Evolutionary conservation across 805 yeast genomes (phyloP).

Genomic region (Suhomyces sp.): DNA sequence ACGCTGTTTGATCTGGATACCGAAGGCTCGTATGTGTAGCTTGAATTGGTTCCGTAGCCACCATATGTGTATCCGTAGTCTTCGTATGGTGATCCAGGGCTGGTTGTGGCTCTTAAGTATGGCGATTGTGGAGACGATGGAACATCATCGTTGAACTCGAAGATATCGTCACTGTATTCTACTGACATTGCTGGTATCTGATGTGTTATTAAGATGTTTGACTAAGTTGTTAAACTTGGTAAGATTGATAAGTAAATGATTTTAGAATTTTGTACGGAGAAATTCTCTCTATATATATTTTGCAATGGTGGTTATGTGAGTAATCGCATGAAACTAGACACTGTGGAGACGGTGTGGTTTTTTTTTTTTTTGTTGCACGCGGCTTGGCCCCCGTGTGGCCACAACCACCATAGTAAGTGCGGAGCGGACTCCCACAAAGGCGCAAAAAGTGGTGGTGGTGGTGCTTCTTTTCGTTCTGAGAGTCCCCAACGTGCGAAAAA

Average conservation of each 20-base stretch:
- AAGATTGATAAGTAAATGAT: not conserved
- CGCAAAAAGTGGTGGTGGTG: conserved; percentile 3
- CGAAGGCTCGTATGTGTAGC: not conserved
- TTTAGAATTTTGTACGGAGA: not conserved
- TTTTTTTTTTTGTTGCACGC: not conserved
- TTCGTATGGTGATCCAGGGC: conserved; percentile 7
- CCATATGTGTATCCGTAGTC: conserved; percentile 7
- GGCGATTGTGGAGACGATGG: conserved; percentile 4
- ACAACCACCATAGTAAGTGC: not conserved
- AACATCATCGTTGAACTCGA: conserved; percentile 12
- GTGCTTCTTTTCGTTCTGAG: not conserved
- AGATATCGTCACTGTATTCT: conserved; percentile 13
- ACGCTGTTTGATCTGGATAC: not conserved
- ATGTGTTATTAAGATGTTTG: not conserved
- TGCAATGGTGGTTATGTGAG: conserved; percentile 7
- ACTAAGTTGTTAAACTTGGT: not conserved
- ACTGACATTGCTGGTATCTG: not conserved
- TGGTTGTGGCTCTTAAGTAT: not conserved
- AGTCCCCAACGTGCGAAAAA: not conserved
- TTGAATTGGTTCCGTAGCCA: not conserved
- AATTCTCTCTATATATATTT: not conserved
- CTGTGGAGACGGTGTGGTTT: conserved; percentile 2
- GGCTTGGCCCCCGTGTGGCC: conserved; percentile 3
- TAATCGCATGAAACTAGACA: conserved; percentile 1
- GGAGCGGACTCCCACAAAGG: not conserved